Conservation (phyloP, 225 moss, liverwort and hornwort species). For the Pseudoscleropodium purum region DNA sequence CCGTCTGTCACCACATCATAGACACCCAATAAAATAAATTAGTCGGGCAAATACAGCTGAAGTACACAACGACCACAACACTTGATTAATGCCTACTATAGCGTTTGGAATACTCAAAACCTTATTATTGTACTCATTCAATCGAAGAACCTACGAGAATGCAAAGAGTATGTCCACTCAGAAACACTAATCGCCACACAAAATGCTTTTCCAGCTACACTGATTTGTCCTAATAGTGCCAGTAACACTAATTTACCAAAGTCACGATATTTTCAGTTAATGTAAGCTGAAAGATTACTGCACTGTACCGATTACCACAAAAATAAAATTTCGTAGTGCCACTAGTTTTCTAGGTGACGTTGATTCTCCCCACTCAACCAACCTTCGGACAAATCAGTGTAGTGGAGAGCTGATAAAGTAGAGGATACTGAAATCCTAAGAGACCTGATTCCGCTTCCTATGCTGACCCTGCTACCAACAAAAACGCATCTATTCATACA, state of each 20-base stretch:
- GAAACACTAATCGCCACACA: neutral
- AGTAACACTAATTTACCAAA: neutral
- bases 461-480: neutral
- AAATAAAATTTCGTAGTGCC: neutral
- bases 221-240: neutral
- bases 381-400: neutral
- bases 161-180: neutral
- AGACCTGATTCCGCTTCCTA: neutral
- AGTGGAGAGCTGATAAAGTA: neutral
- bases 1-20: conserved; percentile 35
- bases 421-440: neutral
- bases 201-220: neutral
- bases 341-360: neutral
- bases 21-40: neutral
- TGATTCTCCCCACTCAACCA: neutral
- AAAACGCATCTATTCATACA: neutral
- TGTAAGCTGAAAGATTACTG: neutral
- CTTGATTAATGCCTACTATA: neutral
- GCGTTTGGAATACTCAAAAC: neutral
- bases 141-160: neutral
- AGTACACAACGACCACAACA: neutral
- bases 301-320: neutral
- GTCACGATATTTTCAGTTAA: neutral
- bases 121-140: neutral
- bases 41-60: neutral